Conservation (phyloP, 345 rosid genomes). For the Turnera subulata region DNA sequence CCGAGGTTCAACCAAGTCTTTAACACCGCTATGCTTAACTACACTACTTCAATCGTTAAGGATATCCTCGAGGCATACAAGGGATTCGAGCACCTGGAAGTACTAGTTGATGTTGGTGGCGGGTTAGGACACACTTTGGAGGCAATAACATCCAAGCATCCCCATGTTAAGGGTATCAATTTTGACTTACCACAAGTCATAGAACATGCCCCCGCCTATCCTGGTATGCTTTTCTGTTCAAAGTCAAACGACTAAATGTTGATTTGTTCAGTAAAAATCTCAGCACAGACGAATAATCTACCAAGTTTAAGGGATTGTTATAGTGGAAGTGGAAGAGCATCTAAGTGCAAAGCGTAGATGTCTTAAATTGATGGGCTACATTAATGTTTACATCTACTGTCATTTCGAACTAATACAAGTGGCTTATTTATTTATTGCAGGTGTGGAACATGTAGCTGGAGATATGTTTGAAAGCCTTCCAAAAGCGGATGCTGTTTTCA, state of each 20-base stretch:
- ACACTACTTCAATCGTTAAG: not conserved
- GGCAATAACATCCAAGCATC: not conserved
- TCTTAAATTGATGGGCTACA: too few species aligned
- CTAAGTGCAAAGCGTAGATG: too few species aligned
- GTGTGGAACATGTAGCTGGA: constrained; percentile 2
- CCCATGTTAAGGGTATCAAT: not conserved
- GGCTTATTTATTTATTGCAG: not conserved
- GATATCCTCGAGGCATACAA: constrained; percentile 2
- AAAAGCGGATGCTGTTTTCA: not conserved
- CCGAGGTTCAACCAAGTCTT: constrained; percentile 2
- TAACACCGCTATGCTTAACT: constrained; percentile 8
- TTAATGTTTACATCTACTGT: too few species aligned
- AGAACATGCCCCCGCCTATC: not conserved
- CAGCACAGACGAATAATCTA: too few species aligned
- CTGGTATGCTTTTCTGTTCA: not conserved
- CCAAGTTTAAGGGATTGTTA: too few species aligned
- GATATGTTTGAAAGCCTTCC: constrained; percentile 6
- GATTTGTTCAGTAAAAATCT: too few species aligned
- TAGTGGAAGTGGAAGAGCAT: too few species aligned
- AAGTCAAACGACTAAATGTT: too few species aligned
- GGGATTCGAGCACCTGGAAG: not conserved
- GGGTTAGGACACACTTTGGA: constrained; percentile 2
- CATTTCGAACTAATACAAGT: too few species aligned
- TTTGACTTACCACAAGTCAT: not conserved
- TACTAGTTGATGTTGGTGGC: constrained; percentile 10